Base-by-base conservation (phyloP, 768 basidiomycete species). In the Gyrodon lividus region DNA sequence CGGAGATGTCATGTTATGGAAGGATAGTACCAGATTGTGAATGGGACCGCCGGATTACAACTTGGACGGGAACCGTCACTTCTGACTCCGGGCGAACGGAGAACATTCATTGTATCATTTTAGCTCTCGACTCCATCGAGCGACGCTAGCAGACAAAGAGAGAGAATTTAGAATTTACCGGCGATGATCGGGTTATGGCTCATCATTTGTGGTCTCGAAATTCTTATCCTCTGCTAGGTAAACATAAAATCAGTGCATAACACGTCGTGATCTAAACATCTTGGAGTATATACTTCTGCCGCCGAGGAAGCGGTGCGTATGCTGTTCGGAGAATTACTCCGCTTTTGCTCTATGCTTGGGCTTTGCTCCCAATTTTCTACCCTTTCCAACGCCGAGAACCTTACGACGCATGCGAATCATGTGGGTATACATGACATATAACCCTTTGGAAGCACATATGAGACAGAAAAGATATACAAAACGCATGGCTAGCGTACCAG, bases 341-440 rank as follows among this genome's bases (percentile, higher is more conserved):
- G 52, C 45, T 35, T 70, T 68, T 2, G 33, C 10, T 55, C 64
- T 59, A 39, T 57, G 59, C 35, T 73, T 74, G 31, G 71, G 64
- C 51, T 68, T 72, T 38, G 59, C 58, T 17, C 72, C 70, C 24
- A 70, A 64, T 39, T 67, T 71, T 19, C 56, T 61, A 2, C 71
- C 62, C 40, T 52, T 63, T 24, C 68, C 66, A 0, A 41, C 55
- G 4, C 80, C 77, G 34, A 82, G 72, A 9, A 83, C 78, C 66
- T 78, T 84, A 48, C 72, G 64, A 33, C 84, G 72, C 59, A 80
- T 82, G 47, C 67, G 72, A 40, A 81, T 73, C 83, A 86, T 84
- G 64, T 85, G 75, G 34, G 74, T 73, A 64, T 79, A 83, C 65
- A 84, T 73, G 55, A 79, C 68, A 60, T 78, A 82, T 42, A 83